Conservation (phyloP, 1,139 yeast genomes). For the Kodamaea suecica region DNA sequence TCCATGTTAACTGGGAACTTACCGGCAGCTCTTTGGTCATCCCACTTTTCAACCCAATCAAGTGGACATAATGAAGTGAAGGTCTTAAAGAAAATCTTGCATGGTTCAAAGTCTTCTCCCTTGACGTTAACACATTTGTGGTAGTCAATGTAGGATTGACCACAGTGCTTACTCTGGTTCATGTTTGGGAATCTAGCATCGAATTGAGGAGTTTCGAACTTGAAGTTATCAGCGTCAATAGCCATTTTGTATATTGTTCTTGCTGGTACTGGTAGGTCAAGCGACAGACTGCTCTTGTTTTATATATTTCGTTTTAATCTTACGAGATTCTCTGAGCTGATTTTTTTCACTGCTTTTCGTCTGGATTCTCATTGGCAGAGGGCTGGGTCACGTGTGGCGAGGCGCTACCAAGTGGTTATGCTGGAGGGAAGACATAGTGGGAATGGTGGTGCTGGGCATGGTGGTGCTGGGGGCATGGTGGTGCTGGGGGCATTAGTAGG, state of each 20-base stretch:
- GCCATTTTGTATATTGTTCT: constrained; percentile 32
- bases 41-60: constrained; percentile 94
- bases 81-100: constrained; percentile 90
- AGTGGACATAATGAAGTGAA: constrained; percentile 89
- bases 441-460: no score
- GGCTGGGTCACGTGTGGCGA: background rate
- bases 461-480: no score
- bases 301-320: constrained; percentile 7
- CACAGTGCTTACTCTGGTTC: constrained; percentile 98
- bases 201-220: constrained; percentile 79
- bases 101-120: constrained; percentile 98
- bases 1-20: constrained; percentile 40
- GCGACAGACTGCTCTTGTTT: constrained; percentile 1
- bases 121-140: constrained; percentile 94
- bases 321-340: constrained; percentile 12
- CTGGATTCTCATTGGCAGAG: background rate
- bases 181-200: constrained; percentile 95
- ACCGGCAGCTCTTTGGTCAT: constrained; percentile 79
- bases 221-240: constrained; percentile 45
- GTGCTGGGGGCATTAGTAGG: no score
- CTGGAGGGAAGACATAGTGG: no score
- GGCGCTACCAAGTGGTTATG: background rate
- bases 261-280: background rate
- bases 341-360: background rate
- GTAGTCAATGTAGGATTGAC: constrained; percentile 96